phyloP scores from a whole-genome alignment of 148 eudicot species.

The Fagopyrum esculentum region DNA sequence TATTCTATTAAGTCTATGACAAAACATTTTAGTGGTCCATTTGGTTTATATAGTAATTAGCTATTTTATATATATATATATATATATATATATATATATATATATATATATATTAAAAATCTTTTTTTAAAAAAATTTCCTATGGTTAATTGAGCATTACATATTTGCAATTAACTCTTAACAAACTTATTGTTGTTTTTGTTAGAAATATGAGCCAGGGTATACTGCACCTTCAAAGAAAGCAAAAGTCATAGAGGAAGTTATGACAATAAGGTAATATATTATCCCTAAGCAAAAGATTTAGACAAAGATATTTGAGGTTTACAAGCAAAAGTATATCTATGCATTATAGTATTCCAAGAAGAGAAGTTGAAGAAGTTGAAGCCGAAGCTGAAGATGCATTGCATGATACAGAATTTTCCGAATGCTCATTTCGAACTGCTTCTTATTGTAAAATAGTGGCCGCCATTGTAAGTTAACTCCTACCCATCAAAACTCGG shows the following conservation, averaged over 20 bases:
- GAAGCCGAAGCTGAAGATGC: constrained; percentile 13
- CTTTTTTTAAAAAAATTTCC: neutral
- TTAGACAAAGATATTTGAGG: neutral
- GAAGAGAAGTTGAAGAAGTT: neutral
- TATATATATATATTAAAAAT: neutral
- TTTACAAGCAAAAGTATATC: neutral
- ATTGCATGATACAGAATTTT: constrained; percentile 11
- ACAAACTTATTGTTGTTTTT: neutral
- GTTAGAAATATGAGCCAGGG: constrained; percentile 78
- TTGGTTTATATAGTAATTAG: neutral
- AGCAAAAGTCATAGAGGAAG: constrained; percentile 28
- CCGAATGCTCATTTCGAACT: constrained; percentile 34
- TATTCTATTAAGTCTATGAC: neutral
- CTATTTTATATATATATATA: too few species aligned
- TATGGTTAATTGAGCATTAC: too few species aligned
- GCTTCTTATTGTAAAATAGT: constrained; percentile 54
- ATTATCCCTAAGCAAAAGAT: neutral
- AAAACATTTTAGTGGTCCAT: neutral
- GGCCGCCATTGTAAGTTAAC: constrained; percentile 56
- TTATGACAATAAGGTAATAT: constrained; percentile 51
- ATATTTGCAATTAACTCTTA: neutral
- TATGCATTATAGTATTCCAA: neutral
- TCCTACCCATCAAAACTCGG: neutral
- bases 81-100: too few species aligned
- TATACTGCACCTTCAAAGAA: constrained; percentile 58